These are phyloP conservation scores for Cyclotella choctawhatcheeana DNA, from an alignment of 108 stramenopile species.

Conservation along the genomic window DNA sequence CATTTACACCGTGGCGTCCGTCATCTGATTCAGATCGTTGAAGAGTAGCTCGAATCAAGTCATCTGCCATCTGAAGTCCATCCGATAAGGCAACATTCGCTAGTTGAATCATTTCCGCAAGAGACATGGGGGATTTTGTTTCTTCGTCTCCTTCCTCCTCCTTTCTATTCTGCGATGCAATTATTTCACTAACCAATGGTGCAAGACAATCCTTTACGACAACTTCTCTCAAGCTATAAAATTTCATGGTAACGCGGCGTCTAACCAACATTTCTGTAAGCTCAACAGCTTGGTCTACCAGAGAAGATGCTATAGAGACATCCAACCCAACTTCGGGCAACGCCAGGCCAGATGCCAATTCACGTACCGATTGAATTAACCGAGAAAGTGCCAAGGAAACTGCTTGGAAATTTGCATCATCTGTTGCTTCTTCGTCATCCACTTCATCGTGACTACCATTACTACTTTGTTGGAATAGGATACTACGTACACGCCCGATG, in stretches of 20 bases:
- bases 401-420: conserved; percentile 61
- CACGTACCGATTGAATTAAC: conserved; percentile 69
- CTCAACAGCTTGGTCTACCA: conserved; percentile 75
- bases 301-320: conserved; percentile 59
- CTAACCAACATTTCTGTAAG: conserved; percentile 77
- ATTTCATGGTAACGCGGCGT: conserved; percentile 73
- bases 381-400: conserved; percentile 63
- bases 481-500: conserved; percentile 60
- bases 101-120: conserved; percentile 64
- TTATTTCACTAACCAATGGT: conserved; percentile 60
- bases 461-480: conserved; percentile 52
- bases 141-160: conserved; percentile 32
- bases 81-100: conserved; percentile 79
- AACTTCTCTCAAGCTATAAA: conserved; percentile 55
- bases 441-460: neutral
- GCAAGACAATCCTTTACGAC: conserved; percentile 72
- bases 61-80: conserved; percentile 83
- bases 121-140: conserved; percentile 27
- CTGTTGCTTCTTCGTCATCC: conserved; percentile 57
- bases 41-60: conserved; percentile 73
- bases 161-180: conserved; percentile 21
- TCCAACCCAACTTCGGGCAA: conserved; percentile 73
- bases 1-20: conserved; percentile 19
- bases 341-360: conserved; percentile 75
- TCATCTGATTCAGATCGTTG: conserved; percentile 33